Evolutionary conservation across 176 grass and related monocot genomes (phyloP).

Genomic region (Raddia guianensis): DNA sequence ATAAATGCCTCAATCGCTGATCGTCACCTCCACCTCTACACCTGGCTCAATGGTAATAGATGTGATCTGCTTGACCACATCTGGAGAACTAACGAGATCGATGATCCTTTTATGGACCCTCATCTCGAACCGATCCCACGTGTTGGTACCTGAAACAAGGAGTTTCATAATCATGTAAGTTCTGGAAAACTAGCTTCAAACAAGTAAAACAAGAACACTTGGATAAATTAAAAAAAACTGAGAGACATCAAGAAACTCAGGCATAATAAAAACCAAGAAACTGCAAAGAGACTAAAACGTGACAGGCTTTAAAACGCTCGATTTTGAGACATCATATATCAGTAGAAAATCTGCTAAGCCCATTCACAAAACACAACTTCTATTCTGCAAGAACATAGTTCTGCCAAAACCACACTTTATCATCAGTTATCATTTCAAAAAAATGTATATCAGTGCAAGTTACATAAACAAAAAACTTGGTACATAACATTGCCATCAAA

Average conservation of each 20-base stretch:
- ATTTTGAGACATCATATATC: constrained; percentile 58
- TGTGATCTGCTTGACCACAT: constrained; percentile 79
- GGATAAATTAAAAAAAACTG: neutral
- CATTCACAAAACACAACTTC: neutral
- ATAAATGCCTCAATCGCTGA: constrained; percentile 27
- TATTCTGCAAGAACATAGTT: neutral
- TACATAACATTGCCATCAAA: neutral
- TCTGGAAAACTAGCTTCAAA: neutral
- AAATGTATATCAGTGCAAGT: neutral
- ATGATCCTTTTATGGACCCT: constrained; percentile 74
- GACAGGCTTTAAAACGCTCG: constrained; percentile 55
- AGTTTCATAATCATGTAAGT: neutral
- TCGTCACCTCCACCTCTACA: constrained; percentile 68
- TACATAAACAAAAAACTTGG: neutral
- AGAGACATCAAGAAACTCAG: neutral
- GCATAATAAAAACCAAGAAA: neutral
- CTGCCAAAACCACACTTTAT: neutral
- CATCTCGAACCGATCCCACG: constrained; percentile 75
- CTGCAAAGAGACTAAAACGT: neutral
- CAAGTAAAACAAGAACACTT: neutral
- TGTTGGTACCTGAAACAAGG: constrained; percentile 63
- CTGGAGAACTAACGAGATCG: constrained; percentile 60
- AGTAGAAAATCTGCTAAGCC: constrained; percentile 39
- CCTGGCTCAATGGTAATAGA: constrained; percentile 73
- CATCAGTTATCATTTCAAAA: neutral